phyloP scores from a whole-genome alignment of 2,329 filamentous ascomycete species.

The Lasiodiplodia sp. region DNA sequence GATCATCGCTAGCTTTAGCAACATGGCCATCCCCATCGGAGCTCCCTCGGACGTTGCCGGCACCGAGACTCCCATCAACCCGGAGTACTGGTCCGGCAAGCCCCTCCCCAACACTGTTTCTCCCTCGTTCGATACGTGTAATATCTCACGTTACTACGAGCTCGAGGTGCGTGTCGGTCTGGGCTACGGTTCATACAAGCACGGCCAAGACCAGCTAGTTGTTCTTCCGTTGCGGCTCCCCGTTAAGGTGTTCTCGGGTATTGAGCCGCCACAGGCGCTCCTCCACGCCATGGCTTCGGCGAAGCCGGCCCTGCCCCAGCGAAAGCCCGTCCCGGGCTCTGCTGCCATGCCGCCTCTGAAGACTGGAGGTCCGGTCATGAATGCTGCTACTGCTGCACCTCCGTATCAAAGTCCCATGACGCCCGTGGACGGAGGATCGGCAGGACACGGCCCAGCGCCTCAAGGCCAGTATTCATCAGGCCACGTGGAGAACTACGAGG shows the following conservation, averaged over 20 bases:
- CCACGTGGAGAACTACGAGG: slow-evolving; percentile 55
- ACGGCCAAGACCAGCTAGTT: slow-evolving; percentile 72
- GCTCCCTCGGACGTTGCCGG: slow-evolving; percentile 63
- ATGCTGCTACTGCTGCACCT: background rate
- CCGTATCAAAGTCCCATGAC: slow-evolving; percentile 25
- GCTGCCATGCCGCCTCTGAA: slow-evolving; percentile 11
- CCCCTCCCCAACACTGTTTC: slow-evolving; percentile 84
- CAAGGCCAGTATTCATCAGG: slow-evolving; percentile 32
- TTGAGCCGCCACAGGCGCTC: slow-evolving; percentile 79
- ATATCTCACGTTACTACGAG: slow-evolving; percentile 81
- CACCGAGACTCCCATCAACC: slow-evolving; percentile 73
- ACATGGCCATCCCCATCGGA: slow-evolving; percentile 76
- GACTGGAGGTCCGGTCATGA: slow-evolving; percentile 17
- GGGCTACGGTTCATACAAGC: slow-evolving; percentile 70
- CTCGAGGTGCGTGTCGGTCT: slow-evolving; percentile 83
- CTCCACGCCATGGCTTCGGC: slow-evolving; percentile 66
- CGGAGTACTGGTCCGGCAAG: slow-evolving; percentile 73
- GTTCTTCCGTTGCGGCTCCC: slow-evolving; percentile 80
- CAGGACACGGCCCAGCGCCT: slow-evolving; percentile 34
- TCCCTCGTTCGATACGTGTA: slow-evolving; percentile 88
- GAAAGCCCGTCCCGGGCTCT: slow-evolving; percentile 25
- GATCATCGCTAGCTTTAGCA: slow-evolving; percentile 75
- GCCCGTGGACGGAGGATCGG: background rate
- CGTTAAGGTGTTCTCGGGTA: slow-evolving; percentile 85
- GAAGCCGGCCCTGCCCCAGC: slow-evolving; percentile 13